A percentile compares a stretch with the other conserved stretches of the same genome.
These are phyloP conservation scores for Exophiala lecanii-corni DNA, from an alignment of 2,329 filamentous ascomycete genomes.

Conservation along the genomic window DNA sequence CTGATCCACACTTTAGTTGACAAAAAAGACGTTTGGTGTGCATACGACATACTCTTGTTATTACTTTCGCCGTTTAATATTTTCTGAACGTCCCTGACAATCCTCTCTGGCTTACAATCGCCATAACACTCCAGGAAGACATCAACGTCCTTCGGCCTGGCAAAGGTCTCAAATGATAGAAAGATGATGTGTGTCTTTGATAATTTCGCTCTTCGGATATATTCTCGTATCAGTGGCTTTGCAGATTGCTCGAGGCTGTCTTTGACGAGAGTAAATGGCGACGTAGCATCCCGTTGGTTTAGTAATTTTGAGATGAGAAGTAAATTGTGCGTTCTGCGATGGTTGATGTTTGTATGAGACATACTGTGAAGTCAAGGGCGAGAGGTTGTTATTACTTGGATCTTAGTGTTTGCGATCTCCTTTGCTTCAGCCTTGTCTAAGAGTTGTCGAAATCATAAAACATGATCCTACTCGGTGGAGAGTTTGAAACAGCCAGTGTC, in stretches of 20 bases:
- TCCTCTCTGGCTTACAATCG: constrained; percentile 52
- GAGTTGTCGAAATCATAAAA: no score
- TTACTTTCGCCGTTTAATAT: no score
- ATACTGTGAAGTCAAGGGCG: no score
- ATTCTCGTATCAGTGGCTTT: constrained; percentile 65
- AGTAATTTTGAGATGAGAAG: constrained; percentile 78
- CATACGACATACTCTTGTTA: no score
- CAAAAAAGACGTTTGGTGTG: no score
- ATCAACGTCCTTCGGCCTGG: constrained; percentile 61
- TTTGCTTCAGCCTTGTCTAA: not conserved
- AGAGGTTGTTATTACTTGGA: not conserved
- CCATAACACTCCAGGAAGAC: constrained; percentile 58
- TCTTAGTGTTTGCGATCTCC: no score
- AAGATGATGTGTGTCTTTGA: constrained; percentile 39
- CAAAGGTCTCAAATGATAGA: constrained; percentile 70
- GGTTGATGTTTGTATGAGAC: constrained; percentile 37
- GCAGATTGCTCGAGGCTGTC: constrained; percentile 82
- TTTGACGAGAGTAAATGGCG: constrained; percentile 79
- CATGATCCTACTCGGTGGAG: no score
- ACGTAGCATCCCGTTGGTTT: constrained; percentile 70
- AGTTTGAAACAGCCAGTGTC: no score
- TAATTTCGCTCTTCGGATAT: constrained; percentile 64
- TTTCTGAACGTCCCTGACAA: constrained; percentile 57
- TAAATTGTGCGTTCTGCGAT: constrained; percentile 77
- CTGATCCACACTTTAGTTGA: constrained; percentile 2